These are phyloP conservation scores for Claviceps sp. DNA, from an alignment of 2,329 filamentous ascomycete species.

Conservation along the genomic window DNA sequence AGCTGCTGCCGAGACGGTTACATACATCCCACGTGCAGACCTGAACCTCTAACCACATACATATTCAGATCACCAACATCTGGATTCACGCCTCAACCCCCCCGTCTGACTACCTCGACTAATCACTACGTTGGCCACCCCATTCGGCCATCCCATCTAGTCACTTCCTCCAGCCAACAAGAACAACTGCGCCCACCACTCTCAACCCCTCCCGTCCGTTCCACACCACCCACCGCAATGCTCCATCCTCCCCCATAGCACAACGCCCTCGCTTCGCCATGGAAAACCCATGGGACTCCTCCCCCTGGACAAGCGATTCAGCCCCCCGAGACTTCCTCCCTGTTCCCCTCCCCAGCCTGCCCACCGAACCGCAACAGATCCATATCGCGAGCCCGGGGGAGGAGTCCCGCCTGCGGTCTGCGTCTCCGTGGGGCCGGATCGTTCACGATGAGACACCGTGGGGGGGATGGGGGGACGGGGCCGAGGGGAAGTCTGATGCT, in stretches of 20 bases:
- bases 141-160: too few relatives aligned
- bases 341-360: constrained; percentile 16
- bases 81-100: too few relatives aligned
- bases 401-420: constrained; percentile 6
- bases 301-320: constrained; percentile 38
- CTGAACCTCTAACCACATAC: too few relatives aligned
- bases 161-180: too few relatives aligned
- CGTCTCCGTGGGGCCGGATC: constrained; percentile 15
- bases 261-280: constrained; percentile 22
- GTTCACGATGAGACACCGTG: constrained; percentile 18
- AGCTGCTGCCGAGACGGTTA: too few relatives aligned
- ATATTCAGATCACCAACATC: too few relatives aligned
- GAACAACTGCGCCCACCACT: too few relatives aligned
- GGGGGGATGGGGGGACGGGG: constrained; percentile 24
- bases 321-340: constrained; percentile 8
- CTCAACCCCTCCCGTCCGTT: background rate
- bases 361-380: constrained; percentile 18
- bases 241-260: background rate
- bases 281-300: constrained; percentile 49
- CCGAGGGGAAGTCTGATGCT: constrained; percentile 11
- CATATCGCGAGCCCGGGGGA: constrained; percentile 16
- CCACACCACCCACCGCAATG: background rate
- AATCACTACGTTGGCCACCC: too few relatives aligned
- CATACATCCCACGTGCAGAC: too few relatives aligned
- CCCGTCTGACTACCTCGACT: too few relatives aligned